These are phyloP conservation scores for Biancaea sappan DNA, from an alignment of 306 rosid species.

Conservation along the genomic window DNA sequence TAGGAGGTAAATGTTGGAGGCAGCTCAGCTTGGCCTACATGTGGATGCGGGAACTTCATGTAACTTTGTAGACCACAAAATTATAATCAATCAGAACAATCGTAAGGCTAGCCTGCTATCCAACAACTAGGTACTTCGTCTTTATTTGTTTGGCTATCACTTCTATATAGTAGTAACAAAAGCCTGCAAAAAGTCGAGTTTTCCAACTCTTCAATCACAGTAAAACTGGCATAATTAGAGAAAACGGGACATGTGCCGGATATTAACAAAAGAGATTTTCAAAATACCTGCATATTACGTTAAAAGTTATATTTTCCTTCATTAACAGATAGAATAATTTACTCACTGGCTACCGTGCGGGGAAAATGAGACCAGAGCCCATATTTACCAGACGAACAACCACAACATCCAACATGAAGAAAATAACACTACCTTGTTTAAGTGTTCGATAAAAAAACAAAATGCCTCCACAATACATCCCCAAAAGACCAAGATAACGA, in stretches of 20 bases:
- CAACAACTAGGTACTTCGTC: neutral
- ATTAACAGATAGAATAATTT: neutral
- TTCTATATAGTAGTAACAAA: neutral
- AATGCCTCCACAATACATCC: neutral
- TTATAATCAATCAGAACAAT: neutral
- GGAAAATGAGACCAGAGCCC: neutral
- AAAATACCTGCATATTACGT: neutral
- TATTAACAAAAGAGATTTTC: neutral
- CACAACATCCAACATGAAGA: conserved; percentile 6
- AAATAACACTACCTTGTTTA: conserved; percentile 9
- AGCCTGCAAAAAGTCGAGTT: neutral
- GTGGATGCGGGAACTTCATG: neutral
- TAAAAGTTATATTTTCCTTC: neutral
- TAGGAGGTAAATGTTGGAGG: neutral
- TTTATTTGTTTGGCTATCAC: neutral
- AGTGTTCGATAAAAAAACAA: neutral
- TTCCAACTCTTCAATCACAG: neutral
- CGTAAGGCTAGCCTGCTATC: neutral
- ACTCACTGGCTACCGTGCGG: neutral
- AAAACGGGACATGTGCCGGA: neutral
- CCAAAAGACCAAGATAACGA: neutral
- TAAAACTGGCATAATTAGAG: neutral
- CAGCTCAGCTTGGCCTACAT: neutral
- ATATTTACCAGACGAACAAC: conserved; percentile 19
- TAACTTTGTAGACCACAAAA: neutral